Base-by-base conservation (phyloP, 306 rosid genomes). In the Medicago lupulina region DNA sequence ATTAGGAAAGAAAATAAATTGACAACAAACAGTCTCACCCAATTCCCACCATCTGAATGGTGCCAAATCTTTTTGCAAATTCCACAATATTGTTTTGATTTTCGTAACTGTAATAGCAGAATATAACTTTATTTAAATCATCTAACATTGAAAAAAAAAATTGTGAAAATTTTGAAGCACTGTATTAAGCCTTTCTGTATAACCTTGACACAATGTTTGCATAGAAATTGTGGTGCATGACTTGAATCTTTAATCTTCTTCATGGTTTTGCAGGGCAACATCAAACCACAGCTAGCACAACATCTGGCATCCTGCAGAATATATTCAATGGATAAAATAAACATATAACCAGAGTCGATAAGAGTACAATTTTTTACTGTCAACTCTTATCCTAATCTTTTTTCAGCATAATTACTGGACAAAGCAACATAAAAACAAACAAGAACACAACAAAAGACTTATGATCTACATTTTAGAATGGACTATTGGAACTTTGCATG, bases 11-110 rank as follows among this genome's bases (percentile, higher is more conserved):
- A 79, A 61, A 50, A 51, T 71, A 55, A 57, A 59, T 38, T 78
- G 66, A 70, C 53, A 75, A 62, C 53, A 70, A 75, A 78, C 76
- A 76, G 75, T 83, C 96, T 95, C 85, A 95, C 99, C 99, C 97
- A 95, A 77, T 87, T 85, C 75, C 97, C 99, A 36, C 91, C 99
- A 71, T 95, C 97, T 71, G 96, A 89, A 78, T 95, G 97, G 83
- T 89, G 97, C 97, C 97, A 95, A 59, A 90, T 89, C 88, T 82
- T 84, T 91, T 89, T 87, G 88, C 99, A 95, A 84, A 95, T 87
- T 76, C 99, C 97, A 88, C 99, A 92, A 76, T 90, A 92, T 82
- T 95, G 99, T 79, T 89, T 90, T 70, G 97, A 95, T 79, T 95
- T 91, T 76, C 65, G 87, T 71, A 95, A 82, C 99, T 95, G 84